Evolutionary conservation across 2,329 filamentous ascomycete species (phyloP), one percentile per base, ranked within the genome.

Genomic region (Nothopassalora personata): DNA sequence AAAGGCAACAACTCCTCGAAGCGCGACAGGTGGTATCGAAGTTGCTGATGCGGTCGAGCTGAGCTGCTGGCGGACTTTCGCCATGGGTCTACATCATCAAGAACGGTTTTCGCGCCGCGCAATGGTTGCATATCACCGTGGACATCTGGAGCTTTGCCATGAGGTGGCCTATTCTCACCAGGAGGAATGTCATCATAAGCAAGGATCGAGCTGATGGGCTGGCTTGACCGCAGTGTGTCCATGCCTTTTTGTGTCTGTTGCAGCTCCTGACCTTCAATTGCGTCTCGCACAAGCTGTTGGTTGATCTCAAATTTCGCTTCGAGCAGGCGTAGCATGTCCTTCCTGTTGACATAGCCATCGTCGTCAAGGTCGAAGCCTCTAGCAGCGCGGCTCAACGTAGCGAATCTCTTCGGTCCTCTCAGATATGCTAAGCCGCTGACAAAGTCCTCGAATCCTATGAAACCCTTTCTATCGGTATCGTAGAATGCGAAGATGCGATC

Each of bases 401-500:
- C 85, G 66, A 88, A 76, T 27, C 81, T 80, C 56, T 77, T 77
- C 56, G 81, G 81, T 28, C 81, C 79, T 60, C 83, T 81, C 59
- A 87, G 76, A 53, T 82, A 82, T 4, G 91, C 87, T 51, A 97
- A 79, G 0, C 91, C 94, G 58, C 88, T 85, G 27, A 97, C 77
- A 70, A 97, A 99, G 72, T 99, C 94, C 52, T 90, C 83, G 66
- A 99, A 97, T 7, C 90, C 89, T 67, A 99, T 97, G 7, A 96
- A 79, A 23, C 89, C 89, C 71, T 99, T 91, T 46, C 85, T 83
- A 72, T 97, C 93, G 33, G 87, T 89, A 74, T 99, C 94, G 73
- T 97, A 99, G 73, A 97, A 97, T 53, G 89, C 85, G 75, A 97
- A 99, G 83, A 97, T 94, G 66, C 94, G 88, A 72, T 99, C 93